phyloP scores from a whole-genome alignment of 306 rosid species.

The Purshia tridentata region DNA sequence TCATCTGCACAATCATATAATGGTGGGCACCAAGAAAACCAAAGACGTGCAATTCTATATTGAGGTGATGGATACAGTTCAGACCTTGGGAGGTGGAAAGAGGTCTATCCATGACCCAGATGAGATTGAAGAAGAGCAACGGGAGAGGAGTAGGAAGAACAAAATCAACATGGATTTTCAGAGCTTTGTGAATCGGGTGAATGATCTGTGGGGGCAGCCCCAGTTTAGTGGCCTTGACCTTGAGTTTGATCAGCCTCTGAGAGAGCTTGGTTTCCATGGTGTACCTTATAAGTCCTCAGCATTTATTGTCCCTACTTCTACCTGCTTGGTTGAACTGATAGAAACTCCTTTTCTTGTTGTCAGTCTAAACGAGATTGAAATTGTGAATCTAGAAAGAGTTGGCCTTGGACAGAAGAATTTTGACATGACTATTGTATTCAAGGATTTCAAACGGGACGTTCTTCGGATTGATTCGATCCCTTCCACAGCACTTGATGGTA shows the following conservation, averaged over 20 bases:
- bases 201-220: constrained; percentile 93
- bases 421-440: constrained; percentile 87
- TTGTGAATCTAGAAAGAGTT: constrained; percentile 91
- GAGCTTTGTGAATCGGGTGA: constrained; percentile 81
- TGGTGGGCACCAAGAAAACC: constrained; percentile 96
- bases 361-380: constrained; percentile 85
- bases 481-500: constrained; percentile 82
- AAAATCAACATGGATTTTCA: constrained; percentile 83
- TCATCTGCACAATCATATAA: constrained; percentile 90
- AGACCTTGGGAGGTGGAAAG: constrained; percentile 81
- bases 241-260: constrained; percentile 93
- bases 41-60: constrained; percentile 89
- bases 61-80: constrained; percentile 95
- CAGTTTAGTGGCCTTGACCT: constrained; percentile 78
- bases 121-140: constrained; percentile 95
- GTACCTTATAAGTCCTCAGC: constrained; percentile 91
- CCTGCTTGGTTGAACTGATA: constrained; percentile 87
- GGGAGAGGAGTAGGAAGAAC: constrained; percentile 92
- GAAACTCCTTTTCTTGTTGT: constrained; percentile 91
- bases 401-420: constrained; percentile 99
- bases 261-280: constrained; percentile 97
- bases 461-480: constrained; percentile 93
- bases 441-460: constrained; percentile 90
- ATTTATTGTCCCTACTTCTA: constrained; percentile 83
- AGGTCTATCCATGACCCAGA: constrained; percentile 95